Conservation (phyloP, 495 filamentous ascomycete species). For the Hypoxylon perforatum region DNA sequence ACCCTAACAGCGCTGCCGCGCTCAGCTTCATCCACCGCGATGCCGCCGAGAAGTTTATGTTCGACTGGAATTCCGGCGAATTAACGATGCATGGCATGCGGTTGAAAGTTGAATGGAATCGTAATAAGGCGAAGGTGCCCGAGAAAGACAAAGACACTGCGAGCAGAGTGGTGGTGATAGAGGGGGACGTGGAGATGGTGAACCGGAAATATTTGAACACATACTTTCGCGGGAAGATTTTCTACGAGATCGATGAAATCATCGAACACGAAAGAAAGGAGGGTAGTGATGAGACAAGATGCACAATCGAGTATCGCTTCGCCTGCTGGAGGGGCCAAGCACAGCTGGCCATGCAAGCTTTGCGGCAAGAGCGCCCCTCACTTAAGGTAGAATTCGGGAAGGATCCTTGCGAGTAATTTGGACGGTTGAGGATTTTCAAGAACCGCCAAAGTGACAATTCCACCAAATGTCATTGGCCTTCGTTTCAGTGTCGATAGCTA, state of each 20-base stretch:
- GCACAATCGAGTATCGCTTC: background rate
- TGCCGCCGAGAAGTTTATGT: background rate
- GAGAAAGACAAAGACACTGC: background rate
- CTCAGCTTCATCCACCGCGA: constrained; percentile 1
- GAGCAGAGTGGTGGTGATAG: background rate
- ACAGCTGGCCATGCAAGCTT: background rate
- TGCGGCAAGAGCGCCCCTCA: background rate
- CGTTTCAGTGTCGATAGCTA: too few species aligned
- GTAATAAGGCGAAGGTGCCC: background rate
- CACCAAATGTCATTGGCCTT: background rate
- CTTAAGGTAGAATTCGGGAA: background rate
- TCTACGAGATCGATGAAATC: background rate
- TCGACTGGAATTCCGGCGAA: background rate
- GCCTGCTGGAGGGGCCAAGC: background rate
- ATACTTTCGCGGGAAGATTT: background rate
- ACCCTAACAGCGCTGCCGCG: background rate
- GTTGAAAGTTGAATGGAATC: constrained; percentile 1
- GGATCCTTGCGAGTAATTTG: background rate
- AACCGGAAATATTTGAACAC: background rate
- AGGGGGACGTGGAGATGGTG: background rate
- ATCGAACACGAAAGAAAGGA: background rate
- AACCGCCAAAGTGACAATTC: background rate
- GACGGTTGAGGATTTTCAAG: background rate
- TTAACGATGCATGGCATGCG: background rate
- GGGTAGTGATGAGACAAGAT: too few species aligned